Base-by-base conservation (phyloP, 2,329 filamentous ascomycete species). In the Botrytis fabae region DNA sequence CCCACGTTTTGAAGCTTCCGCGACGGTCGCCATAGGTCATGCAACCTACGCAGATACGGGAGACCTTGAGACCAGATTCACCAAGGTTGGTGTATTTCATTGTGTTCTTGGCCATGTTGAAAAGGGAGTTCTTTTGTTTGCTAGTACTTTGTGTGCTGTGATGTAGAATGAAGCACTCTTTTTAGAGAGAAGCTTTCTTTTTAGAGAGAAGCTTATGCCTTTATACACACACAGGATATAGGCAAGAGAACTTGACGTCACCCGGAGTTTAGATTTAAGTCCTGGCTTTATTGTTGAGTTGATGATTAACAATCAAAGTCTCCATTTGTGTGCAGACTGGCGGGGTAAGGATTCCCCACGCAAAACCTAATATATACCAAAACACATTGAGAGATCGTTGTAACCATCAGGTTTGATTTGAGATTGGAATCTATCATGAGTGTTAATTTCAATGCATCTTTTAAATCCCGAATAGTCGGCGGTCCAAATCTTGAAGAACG, bases 41-140 rank as follows among this genome's bases (percentile, higher is more conserved):
- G 64, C 83, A 82, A 0, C 86, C 87, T 8, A 88, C 77, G 69
- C 88, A 86, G 66, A 87, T 82, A 73, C 83, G 83, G 4, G 86
- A 87, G 71, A 87, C 82, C 75, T 86, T 86, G 61, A 88, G 83
- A 71, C 87, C 86, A 9, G 84, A 86, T 68, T 81, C 82, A 48
- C 86, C 86, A 20, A 77, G 74, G 40, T 71, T 73, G 28, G 70
- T 72, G 69, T 76, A 76, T 74, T 77, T 75, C 75, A 76, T 76
- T 12, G 28, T 28, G 64, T 54, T 68, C 12, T 68, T 54, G 35
- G 48, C 16, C 64, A 68, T 54, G 16, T 28, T 68, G 46, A 14
- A 54, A 68, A 48, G 18, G 16, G 46, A 6, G 18, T 54, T 28
- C 25, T 68, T 40, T 54, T 42, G 35, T 8, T 54, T 42, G 46